Evolutionary conservation across 495 filamentous ascomycete species (phyloP).

Genomic region (Daldinia childiae): DNA sequence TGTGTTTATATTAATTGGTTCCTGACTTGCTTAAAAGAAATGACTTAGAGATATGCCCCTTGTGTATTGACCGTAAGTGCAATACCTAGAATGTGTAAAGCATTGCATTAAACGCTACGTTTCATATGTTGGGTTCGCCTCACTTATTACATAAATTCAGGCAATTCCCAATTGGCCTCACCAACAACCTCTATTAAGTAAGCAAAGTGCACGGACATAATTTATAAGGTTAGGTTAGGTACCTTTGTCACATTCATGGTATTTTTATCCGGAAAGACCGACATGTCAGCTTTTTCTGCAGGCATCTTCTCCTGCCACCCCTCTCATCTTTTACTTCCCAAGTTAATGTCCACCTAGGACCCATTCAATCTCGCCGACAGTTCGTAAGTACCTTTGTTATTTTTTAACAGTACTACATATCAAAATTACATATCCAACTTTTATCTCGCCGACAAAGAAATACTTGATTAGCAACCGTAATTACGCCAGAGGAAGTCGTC

Average conservation of each 20-base stretch:
- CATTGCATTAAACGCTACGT: too few relatives aligned
- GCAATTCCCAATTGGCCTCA: too few relatives aligned
- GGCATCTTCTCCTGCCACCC: constrained; percentile 29
- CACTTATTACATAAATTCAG: too few relatives aligned
- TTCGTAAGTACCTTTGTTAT: constrained; percentile 18
- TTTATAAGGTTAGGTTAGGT: not conserved
- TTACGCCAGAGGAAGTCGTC: constrained; percentile 2
- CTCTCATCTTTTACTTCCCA: constrained; percentile 25
- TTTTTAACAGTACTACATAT: not conserved
- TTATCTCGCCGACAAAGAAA: not conserved
- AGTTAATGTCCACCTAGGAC: constrained; percentile 16
- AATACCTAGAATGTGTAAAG: not conserved
- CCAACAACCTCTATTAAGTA: not conserved
- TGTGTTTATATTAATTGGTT: not conserved
- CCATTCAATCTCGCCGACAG: constrained; percentile 16
- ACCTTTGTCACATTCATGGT: not conserved
- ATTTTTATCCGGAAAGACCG: constrained; percentile 27
- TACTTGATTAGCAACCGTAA: not conserved
- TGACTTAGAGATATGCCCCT: not conserved
- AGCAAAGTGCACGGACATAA: not conserved
- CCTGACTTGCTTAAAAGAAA: not conserved
- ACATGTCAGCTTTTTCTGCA: constrained; percentile 28
- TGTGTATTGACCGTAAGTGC: not conserved
- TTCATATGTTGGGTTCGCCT: too few relatives aligned
- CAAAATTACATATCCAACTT: not conserved